Evolutionary conservation across 176 grass and related monocot species (phyloP), one percentile per base, ranked within the genome.

Genomic region (Oryza glaberrima): DNA sequence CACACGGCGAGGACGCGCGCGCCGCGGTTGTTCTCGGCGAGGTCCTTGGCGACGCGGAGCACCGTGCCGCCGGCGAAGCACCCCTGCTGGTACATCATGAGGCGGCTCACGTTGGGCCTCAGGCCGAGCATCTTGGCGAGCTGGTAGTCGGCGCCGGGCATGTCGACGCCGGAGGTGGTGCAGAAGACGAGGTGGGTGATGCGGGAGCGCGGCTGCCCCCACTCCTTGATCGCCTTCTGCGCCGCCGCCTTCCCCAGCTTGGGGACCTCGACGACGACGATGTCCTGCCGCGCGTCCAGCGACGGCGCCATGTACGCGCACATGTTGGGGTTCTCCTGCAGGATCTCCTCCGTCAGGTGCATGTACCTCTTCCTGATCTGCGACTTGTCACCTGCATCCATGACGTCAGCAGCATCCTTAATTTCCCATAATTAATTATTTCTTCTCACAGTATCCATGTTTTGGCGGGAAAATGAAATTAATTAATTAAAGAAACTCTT

Each of bases 81-180:
- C 1, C 95, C 92, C 76, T 97, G 95, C 89, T 97, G 95, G 90
- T 98, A 98, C 89, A 98, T 91, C 92, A 95, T 98, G 66, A 98
- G 88, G 63, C 95, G 95, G 75, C 91, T 97, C 0, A 94, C 92
- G 0, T 75, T 80, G 2, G 90, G 95, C 9, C 92, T 86, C 0
- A 97, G 92, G 32, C 95, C 95, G 3, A 97, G 95, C 19, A 94
- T 77, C 86, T 94, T 97, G 47, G 88, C 88, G 6, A 97, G 88
- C 87, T 97, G 92, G 86, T 93, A 97, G 82, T 97, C 95, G 19
- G 95, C 95, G 11, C 95, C 95, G 0, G 95, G 95, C 92, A 97
- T 97, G 88, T 92, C 92, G 10, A 94, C 95, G 66, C 95, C 95
- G 30, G 86, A 87, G 11, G 92, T 97, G 49, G 92, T 97, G 88